Percentiles rank a stretch among this genome's conserved stretches.
Conservation (phyloP, 2,329 filamentous ascomycete genomes). For the Xylariaceae sp. region DNA sequence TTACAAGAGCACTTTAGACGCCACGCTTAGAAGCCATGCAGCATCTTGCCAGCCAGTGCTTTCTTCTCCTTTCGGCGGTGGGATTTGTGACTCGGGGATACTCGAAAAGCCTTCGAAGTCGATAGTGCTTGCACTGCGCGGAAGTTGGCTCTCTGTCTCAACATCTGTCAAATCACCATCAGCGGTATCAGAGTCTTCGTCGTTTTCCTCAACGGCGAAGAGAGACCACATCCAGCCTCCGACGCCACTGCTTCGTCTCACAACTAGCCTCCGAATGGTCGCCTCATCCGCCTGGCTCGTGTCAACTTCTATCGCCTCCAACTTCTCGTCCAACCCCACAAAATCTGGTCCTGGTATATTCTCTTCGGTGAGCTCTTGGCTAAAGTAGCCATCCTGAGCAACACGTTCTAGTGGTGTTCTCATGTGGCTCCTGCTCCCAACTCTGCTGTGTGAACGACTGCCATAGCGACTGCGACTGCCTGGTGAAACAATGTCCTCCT, state of each 20-base stretch:
- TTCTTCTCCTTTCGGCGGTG: conserved; percentile 59
- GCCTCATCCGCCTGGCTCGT: conserved; percentile 63
- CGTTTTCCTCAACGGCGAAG: conserved; percentile 68
- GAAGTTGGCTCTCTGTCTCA: conserved; percentile 46
- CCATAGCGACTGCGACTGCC: conserved; percentile 58
- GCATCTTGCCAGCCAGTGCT: conserved; percentile 70
- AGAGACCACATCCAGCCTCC: conserved; percentile 70
- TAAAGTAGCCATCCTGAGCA: conserved; percentile 53
- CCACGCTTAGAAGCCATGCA: conserved; percentile 71
- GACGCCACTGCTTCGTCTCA: conserved; percentile 57
- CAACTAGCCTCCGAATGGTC: conserved; percentile 62
- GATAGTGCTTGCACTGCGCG: conserved; percentile 48
- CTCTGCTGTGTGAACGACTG: conserved; percentile 56
- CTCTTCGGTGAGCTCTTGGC: conserved; percentile 35
- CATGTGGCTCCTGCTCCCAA: conserved; percentile 51
- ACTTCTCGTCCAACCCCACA: conserved; percentile 65
- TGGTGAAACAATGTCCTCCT: conserved; percentile 48
- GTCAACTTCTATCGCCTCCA: conserved; percentile 61
- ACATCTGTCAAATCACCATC: conserved; percentile 47
- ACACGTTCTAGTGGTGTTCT: conserved; percentile 53
- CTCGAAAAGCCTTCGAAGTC: conserved; percentile 50
- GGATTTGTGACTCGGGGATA: conserved; percentile 53
- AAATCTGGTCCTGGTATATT: conserved; percentile 64
- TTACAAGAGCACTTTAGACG: conserved; percentile 66
- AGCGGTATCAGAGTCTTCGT: conserved; percentile 55